These are phyloP conservation scores for Paspalum notatum DNA, from an alignment of 176 grass and related monocot genomes.

Conservation along the genomic window DNA sequence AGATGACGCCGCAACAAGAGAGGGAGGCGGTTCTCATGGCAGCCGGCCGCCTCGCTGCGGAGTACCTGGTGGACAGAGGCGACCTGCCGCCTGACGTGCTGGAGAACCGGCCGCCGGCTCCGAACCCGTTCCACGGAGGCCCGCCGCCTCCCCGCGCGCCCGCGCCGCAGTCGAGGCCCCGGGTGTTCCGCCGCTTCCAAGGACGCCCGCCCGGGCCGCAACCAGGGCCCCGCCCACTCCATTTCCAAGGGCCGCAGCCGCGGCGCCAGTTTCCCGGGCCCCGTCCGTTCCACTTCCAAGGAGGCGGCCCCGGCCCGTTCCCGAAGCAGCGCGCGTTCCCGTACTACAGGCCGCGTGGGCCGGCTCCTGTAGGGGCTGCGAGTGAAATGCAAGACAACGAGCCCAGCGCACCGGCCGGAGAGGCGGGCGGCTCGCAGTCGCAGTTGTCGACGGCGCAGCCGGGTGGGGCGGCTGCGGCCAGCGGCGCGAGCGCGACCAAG, in stretches of 20 bases:
- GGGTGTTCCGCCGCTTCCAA: constrained; percentile 1
- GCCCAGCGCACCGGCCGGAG: not conserved
- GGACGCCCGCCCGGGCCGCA: not conserved
- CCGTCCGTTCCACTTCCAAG: constrained; percentile 20
- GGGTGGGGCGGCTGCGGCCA: no score
- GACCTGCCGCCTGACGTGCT: constrained; percentile 20
- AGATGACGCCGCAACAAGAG: not conserved
- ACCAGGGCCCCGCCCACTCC: not conserved
- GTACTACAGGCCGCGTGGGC: not conserved
- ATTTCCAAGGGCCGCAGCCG: not conserved
- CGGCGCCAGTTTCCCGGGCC: not conserved
- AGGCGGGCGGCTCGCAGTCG: no score
- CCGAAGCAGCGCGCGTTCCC: not conserved
- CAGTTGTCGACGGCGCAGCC: constrained; percentile 1
- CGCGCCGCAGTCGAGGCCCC: not conserved
- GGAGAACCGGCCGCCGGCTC: constrained; percentile 21
- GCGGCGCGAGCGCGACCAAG: not conserved
- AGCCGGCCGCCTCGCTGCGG: constrained; percentile 38
- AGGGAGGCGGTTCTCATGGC: not conserved
- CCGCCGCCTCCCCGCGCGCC: not conserved
- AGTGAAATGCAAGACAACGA: not conserved
- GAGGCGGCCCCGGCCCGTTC: not conserved
- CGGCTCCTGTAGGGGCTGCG: not conserved
- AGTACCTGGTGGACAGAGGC: constrained; percentile 28
- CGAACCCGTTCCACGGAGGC: not conserved